Evolutionary conservation across 1,139 yeast species (phyloP).

Genomic region (Wickerhamiella infanticola): DNA sequence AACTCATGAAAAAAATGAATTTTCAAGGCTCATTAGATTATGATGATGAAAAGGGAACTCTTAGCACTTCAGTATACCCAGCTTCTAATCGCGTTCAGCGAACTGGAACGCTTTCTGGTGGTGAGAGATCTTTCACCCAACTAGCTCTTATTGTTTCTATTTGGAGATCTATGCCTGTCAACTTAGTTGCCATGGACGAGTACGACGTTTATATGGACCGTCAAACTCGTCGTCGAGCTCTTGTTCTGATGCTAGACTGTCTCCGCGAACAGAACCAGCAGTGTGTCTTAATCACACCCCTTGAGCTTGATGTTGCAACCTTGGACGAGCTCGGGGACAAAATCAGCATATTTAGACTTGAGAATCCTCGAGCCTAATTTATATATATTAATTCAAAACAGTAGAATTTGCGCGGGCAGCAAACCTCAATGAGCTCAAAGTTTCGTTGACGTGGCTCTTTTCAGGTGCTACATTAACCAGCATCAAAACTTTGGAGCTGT

Average conservation of each 20-base stretch:
- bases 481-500: background rate
- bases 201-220: constrained; percentile 98
- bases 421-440: background rate
- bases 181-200: constrained; percentile 83
- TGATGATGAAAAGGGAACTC: constrained; percentile 34
- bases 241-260: constrained; percentile 56
- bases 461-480: background rate
- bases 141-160: constrained; percentile 75
- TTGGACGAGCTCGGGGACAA: constrained; percentile 45
- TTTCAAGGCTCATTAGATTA: constrained; percentile 59
- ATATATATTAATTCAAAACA: background rate
- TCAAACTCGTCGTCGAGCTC: constrained; percentile 69
- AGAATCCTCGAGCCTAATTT: constrained; percentile 29
- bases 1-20: constrained; percentile 34
- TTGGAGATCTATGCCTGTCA: constrained; percentile 85
- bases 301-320: constrained; percentile 51
- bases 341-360: constrained; percentile 58
- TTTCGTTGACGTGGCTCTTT: background rate
- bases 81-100: constrained; percentile 46
- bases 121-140: constrained; percentile 91
- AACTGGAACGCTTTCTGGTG: constrained; percentile 83
- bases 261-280: constrained; percentile 55
- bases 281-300: constrained; percentile 88
- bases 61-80: constrained; percentile 21
- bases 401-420: background rate